Base-by-base conservation (phyloP, 768 basidiomycete species). In the Amanita pseudoporphyria region DNA sequence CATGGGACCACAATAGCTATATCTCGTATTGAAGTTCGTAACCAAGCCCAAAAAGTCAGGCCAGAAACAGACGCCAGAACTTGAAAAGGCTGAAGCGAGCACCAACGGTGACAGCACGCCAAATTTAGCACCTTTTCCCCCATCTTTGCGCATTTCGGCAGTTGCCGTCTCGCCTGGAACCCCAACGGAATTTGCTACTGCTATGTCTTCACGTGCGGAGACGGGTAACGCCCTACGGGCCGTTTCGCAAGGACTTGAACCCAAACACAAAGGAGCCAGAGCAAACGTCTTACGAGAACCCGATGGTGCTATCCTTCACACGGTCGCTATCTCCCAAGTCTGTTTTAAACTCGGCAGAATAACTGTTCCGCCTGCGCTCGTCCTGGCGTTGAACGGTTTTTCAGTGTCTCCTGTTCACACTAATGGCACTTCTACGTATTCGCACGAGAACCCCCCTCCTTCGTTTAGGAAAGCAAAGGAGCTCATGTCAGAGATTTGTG, bases 291-390 rank as follows among this genome's bases (percentile, higher is more conserved):
- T 43, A 13, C 21, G 10, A 16, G 77, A 78, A 56, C 64, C 67
- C 0, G 82, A 84, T 53, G 82, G 79, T 37, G 73, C 74, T 1
- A 66, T 66, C 28, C 61, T 84, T 5, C 77, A 88, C 61, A 83
- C 84, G 52, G 59, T 87, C 52, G 69, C 74, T 43, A 65, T 89
- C 49, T 79, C 79, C 22, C 78, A 77, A 47, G 50, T 77, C 19
- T 85, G 82, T 58, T 86, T 79, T 72, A 89, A 88, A 61, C 58
- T 73, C 19, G 81, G 79, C 0, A 74, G 85, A 1, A 81, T 88
- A 53, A 87, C 84, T 16, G 72, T 87, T 47, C 86, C 86, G 1
- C 87, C 87, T 10, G 70, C 71, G 3, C 51, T 89, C 53, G 74
- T 75, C 9, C 62, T 87, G 30, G 82, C 78, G 1, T 55, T 67